Percentiles rank a stretch among this genome's conserved stretches.
phyloP scores from a whole-genome alignment of 1,139 yeast genomes.

The Wickerhamomyces sp. region DNA sequence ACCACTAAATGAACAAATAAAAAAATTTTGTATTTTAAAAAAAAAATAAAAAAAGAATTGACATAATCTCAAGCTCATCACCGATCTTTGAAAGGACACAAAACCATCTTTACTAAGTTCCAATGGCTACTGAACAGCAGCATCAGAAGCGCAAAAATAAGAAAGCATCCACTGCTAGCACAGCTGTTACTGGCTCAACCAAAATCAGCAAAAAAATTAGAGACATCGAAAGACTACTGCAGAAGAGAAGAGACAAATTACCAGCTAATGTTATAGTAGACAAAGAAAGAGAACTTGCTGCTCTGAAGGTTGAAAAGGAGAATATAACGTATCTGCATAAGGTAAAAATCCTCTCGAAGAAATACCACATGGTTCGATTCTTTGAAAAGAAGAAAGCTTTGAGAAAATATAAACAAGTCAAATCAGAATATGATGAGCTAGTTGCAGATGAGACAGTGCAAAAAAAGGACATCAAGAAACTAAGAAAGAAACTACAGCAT shows the following conservation, averaged over 20 bases:
- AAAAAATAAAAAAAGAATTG: conserved; percentile 1
- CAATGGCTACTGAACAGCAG: not conserved
- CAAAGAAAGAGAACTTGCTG: conserved; percentile 81
- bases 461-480: conserved; percentile 41
- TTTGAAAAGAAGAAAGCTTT: conserved; percentile 87
- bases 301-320: conserved; percentile 62
- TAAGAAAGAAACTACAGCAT: conserved; percentile 50
- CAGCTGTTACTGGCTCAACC: conserved; percentile 27
- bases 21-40: not conserved
- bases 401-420: conserved; percentile 64
- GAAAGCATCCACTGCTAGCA: not conserved
- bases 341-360: conserved; percentile 60
- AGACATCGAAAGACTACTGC: conserved; percentile 70
- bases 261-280: conserved; percentile 77
- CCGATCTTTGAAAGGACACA: not conserved
- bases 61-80: conserved; percentile 1
- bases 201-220: conserved; percentile 82
- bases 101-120: too few species aligned
- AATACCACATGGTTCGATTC: conserved; percentile 91
- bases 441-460: conserved; percentile 32
- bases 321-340: conserved; percentile 46
- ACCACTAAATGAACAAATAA: not conserved
- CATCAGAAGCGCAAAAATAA: not conserved
- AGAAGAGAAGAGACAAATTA: conserved; percentile 46
- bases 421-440: conserved; percentile 33